A percentile compares a stretch with the other conserved stretches of the same genome.
Conservation (phyloP, 2,329 filamentous ascomycete genomes). For the Diplocarpon mali region DNA sequence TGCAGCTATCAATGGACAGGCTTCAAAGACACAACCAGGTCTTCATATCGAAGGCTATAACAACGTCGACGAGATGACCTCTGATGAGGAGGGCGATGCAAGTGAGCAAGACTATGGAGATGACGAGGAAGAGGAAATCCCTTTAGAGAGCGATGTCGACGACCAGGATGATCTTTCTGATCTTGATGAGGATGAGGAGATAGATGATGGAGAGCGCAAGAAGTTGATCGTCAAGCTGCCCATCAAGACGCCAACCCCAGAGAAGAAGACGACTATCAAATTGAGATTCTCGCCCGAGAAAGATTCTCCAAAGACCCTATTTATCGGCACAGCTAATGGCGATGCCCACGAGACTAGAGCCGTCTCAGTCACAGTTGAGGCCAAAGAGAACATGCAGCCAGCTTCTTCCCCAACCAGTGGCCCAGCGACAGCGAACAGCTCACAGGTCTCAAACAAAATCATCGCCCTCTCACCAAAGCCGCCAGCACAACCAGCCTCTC, state of each 20-base stretch:
- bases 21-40: conserved; percentile 25
- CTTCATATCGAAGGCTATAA: conserved; percentile 43
- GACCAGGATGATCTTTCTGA: conserved; percentile 42
- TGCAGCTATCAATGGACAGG: conserved; percentile 14
- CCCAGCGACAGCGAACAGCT: background rate
- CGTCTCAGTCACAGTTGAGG: background rate
- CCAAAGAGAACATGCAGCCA: conserved; percentile 6
- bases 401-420: conserved; percentile 4
- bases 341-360: background rate
- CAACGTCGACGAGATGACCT: conserved; percentile 47
- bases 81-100: conserved; percentile 52
- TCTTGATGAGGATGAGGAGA: conserved; percentile 30
- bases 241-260: conserved; percentile 30
- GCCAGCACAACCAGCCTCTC: conserved; percentile 12
- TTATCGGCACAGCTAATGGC: conserved; percentile 1
- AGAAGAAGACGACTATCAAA: conserved; percentile 22
- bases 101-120: conserved; percentile 67
- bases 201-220: conserved; percentile 40
- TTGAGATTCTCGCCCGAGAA: conserved; percentile 9
- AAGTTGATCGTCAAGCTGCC: conserved; percentile 69
- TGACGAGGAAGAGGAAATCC: conserved; percentile 59
- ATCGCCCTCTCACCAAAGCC: conserved; percentile 7
- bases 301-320: conserved; percentile 4
- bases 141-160: conserved; percentile 44
- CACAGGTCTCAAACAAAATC: background rate